These are phyloP conservation scores for Globisporangium cederbergense DNA, from an alignment of 352 stramenopile genomes.

Conservation along the genomic window DNA sequence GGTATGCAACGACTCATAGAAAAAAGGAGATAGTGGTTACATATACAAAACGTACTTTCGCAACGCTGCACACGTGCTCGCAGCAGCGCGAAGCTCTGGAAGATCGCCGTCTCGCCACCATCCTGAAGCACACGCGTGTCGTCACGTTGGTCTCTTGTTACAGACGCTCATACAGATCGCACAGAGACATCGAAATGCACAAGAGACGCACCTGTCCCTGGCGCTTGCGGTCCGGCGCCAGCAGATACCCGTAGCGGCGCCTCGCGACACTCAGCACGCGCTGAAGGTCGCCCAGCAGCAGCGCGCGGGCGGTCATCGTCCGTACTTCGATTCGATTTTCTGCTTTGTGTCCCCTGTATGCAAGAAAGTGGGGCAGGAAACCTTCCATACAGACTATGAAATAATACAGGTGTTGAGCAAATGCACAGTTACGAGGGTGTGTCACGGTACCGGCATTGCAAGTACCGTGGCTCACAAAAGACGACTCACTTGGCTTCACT, in stretches of 20 bases:
- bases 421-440: not conserved
- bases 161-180: not conserved
- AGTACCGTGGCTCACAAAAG: no score
- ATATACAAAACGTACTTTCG: slow-evolving; percentile 41
- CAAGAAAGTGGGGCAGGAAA: not conserved
- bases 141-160: not conserved
- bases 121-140: slow-evolving; percentile 25
- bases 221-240: slow-evolving; percentile 20
- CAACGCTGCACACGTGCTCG: slow-evolving; percentile 56
- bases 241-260: slow-evolving; percentile 48
- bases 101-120: slow-evolving; percentile 37
- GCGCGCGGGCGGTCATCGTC: slow-evolving; percentile 30
- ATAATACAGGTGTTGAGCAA: not conserved
- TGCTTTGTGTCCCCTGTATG: not conserved
- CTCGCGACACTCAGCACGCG: slow-evolving; percentile 60
- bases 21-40: not conserved
- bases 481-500: no score
- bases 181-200: not conserved
- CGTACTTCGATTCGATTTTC: not conserved
- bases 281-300: slow-evolving; percentile 76
- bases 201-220: slow-evolving; percentile 21
- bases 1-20: not conserved
- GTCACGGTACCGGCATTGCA: not conserved
- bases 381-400: not conserved
- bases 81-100: slow-evolving; percentile 61